Percentiles rank a stretch among this genome's conserved stretches.
Evolutionary conservation across 2,329 filamentous ascomycete species (phyloP).

Genomic region (Boeremia exigua): DNA sequence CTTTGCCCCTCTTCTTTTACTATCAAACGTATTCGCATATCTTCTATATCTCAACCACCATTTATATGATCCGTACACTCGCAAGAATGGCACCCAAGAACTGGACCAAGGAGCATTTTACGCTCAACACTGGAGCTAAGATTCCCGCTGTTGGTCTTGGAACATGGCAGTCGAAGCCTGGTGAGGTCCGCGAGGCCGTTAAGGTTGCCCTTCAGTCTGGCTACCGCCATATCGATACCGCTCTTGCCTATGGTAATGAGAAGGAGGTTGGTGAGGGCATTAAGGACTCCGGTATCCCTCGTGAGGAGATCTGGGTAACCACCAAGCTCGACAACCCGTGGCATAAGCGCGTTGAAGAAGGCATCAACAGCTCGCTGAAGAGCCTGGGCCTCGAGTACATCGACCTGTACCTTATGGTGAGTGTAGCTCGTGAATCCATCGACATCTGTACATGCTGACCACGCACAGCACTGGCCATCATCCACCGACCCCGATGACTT

Average conservation of each 20-base stretch:
- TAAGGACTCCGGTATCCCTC: conserved; percentile 68
- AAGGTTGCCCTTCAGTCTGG: conserved; percentile 70
- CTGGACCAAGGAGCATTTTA: conserved; percentile 45
- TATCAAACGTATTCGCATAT: not conserved
- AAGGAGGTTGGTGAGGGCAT: conserved; percentile 74
- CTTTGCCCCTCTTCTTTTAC: conserved; percentile 5
- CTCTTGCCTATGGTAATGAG: conserved; percentile 80
- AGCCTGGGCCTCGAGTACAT: conserved; percentile 70
- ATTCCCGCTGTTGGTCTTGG: conserved; percentile 79
- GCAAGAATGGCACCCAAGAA: conserved; percentile 41
- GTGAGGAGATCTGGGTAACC: conserved; percentile 75
- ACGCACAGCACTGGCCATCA: conserved; percentile 63
- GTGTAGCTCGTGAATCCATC: not conserved
- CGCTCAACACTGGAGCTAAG: conserved; percentile 66
- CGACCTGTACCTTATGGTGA: conserved; percentile 69
- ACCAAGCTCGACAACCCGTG: conserved; percentile 84
- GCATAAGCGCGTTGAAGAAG: conserved; percentile 66
- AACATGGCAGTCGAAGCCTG: conserved; percentile 77
- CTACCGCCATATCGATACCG: conserved; percentile 79
- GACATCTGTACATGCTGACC: not conserved
- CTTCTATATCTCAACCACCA: not conserved
- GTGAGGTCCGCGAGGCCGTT: conserved; percentile 73
- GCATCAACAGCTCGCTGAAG: conserved; percentile 66
- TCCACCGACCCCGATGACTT: conserved; percentile 66
- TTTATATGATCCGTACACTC: conserved; percentile 34